These are phyloP conservation scores for Dioscorea cayenensis DNA, from an alignment of 116 monocot genomes.

Conservation along the genomic window DNA sequence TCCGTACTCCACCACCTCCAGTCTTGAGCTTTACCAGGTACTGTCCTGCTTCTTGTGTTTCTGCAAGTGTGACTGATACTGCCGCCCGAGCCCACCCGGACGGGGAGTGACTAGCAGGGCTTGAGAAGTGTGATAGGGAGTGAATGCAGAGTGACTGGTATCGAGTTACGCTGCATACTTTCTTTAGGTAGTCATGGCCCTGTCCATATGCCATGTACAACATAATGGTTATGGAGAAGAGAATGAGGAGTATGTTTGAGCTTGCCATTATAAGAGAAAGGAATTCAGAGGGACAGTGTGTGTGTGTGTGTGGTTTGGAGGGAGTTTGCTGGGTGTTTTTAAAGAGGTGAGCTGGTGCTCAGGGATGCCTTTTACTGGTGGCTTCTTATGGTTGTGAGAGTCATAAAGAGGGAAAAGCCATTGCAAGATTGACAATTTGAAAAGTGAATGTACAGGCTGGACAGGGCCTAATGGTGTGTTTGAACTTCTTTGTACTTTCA, in stretches of 20 bases:
- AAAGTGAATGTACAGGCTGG: no score
- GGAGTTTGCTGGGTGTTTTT: no score
- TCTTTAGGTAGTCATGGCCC: neutral
- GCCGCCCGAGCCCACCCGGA: conserved; percentile 4
- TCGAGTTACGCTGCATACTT: neutral
- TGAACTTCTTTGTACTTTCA: no score
- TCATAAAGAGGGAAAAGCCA: neutral
- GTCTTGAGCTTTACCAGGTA: neutral
- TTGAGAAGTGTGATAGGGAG: conserved; percentile 13
- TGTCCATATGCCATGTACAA: neutral
- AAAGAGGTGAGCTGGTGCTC: no score
- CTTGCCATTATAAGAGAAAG: no score
- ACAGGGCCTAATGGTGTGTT: no score
- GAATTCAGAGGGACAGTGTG: no score
- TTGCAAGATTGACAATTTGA: neutral
- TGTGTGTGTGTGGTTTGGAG: no score
- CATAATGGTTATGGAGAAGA: neutral
- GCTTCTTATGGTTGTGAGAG: neutral
- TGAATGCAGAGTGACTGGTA: conserved; percentile 15
- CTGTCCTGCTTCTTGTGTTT: neutral
- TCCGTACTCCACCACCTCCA: no score
- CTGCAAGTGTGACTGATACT: conserved; percentile 13
- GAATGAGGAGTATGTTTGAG: neutral
- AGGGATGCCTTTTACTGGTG: neutral
- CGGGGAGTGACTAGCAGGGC: neutral